Conservation (phyloP, 257 asterid species). For the Solanum tacnaense region DNA sequence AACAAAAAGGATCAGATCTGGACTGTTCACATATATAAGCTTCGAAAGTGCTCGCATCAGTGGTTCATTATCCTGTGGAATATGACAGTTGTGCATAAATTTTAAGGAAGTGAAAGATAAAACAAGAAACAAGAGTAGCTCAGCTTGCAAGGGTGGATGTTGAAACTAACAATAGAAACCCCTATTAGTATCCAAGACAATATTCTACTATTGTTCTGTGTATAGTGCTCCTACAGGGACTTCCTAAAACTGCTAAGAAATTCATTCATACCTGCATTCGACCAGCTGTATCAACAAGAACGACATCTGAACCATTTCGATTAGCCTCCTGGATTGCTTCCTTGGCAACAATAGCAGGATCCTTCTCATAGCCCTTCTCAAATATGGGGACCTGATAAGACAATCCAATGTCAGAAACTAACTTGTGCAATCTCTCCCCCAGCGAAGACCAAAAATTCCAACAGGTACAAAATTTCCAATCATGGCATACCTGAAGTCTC, state of each 20-base stretch:
- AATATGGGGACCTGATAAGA: slow-evolving; percentile 67
- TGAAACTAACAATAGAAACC: background rate
- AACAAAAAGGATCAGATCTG: slow-evolving; percentile 81
- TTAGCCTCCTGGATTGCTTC: slow-evolving; percentile 95
- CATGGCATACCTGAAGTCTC: slow-evolving; percentile 63
- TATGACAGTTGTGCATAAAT: background rate
- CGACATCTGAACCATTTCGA: slow-evolving; percentile 89
- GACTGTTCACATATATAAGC: slow-evolving; percentile 74
- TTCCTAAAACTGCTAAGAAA: background rate
- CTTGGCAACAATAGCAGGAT: slow-evolving; percentile 92
- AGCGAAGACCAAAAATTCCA: background rate
- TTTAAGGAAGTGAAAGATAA: background rate
- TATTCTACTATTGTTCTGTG: background rate
- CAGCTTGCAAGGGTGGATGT: background rate
- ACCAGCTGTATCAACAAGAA: slow-evolving; percentile 97
- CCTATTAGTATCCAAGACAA: background rate
- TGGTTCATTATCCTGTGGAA: slow-evolving; percentile 84
- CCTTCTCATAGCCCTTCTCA: slow-evolving; percentile 98
- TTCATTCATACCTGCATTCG: slow-evolving; percentile 72
- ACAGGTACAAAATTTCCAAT: background rate
- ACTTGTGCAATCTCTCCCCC: background rate
- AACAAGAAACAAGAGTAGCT: background rate
- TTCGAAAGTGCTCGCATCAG: slow-evolving; percentile 95
- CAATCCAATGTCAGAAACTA: background rate
- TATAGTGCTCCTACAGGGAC: background rate